Evolutionary conservation across 805 yeast genomes (phyloP).

Genomic region (Candida schatavii): DNA sequence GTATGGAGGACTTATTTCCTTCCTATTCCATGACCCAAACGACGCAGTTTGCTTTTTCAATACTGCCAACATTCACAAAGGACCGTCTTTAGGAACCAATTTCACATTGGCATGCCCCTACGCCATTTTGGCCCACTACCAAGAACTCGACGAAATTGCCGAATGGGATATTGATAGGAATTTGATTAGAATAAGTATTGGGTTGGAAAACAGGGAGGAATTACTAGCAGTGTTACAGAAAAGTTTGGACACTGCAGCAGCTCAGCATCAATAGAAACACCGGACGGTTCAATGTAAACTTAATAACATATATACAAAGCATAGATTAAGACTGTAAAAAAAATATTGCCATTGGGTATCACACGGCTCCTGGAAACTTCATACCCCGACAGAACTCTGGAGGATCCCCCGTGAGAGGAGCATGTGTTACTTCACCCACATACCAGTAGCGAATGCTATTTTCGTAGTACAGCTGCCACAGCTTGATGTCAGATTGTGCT

Average conservation of each 20-base stretch:
- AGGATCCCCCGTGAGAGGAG: conserved; percentile 43
- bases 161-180: conserved; percentile 80
- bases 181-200: conserved; percentile 78
- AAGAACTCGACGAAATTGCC: conserved; percentile 74
- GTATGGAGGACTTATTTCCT: conserved; percentile 82
- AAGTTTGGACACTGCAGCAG: conserved; percentile 49
- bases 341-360: background rate
- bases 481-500: conserved; percentile 35
- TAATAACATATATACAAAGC: background rate
- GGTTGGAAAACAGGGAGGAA: conserved; percentile 69
- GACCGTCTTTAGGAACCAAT: conserved; percentile 89
- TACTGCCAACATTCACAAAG: conserved; percentile 67
- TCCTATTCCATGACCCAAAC: conserved; percentile 61
- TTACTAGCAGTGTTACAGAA: conserved; percentile 48
- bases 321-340: background rate
- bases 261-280: conserved; percentile 22
- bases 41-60: conserved; percentile 77
- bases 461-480: conserved; percentile 55
- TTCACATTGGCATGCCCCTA: conserved; percentile 90
- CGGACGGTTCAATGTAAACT: background rate
- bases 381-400: conserved; percentile 47
- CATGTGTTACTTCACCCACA: conserved; percentile 55
- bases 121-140: conserved; percentile 79
- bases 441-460: conserved; percentile 53
- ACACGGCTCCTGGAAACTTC: conserved; percentile 19